Conservation (phyloP, 2,329 filamentous ascomycete species). For the Stagonosporopsis cucurbitacearum region DNA sequence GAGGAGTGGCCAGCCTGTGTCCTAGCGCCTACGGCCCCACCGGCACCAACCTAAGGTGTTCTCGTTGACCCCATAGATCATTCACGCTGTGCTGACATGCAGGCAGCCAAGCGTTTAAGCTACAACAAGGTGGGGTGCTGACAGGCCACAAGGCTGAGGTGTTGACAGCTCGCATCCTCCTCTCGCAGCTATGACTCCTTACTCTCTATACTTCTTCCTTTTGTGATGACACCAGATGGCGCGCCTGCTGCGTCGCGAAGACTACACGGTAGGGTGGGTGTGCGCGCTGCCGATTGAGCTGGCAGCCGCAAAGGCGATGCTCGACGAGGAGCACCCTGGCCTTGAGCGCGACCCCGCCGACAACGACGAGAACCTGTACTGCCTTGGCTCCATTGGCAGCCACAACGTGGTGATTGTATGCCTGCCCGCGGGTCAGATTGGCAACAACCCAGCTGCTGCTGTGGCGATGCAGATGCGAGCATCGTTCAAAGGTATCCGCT, state of each 20-base stretch:
- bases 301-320: conserved; percentile 18
- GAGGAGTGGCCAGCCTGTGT: no score
- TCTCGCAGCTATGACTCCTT: no score
- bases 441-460: conserved; percentile 43
- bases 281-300: conserved; percentile 24
- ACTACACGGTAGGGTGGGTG: conserved; percentile 26
- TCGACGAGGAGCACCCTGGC: conserved; percentile 6
- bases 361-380: conserved; percentile 31
- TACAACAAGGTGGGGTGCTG: no score
- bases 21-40: no score
- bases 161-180: no score
- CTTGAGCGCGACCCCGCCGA: conserved; percentile 2
- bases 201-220: no score
- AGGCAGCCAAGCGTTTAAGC: no score
- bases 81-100: no score
- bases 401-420: conserved; percentile 43
- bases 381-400: conserved; percentile 31
- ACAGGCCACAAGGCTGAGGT: no score
- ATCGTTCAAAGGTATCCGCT: conserved; percentile 43
- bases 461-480: conserved; percentile 40
- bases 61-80: not conserved
- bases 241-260: conserved; percentile 1
- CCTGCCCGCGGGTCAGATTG: conserved; percentile 36
- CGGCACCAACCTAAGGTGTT: no score
- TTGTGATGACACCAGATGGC: no score